These are phyloP conservation scores for Porogramme epimiltina DNA, from an alignment of 1,284 basidiomycete genomes.

Conservation along the genomic window DNA sequence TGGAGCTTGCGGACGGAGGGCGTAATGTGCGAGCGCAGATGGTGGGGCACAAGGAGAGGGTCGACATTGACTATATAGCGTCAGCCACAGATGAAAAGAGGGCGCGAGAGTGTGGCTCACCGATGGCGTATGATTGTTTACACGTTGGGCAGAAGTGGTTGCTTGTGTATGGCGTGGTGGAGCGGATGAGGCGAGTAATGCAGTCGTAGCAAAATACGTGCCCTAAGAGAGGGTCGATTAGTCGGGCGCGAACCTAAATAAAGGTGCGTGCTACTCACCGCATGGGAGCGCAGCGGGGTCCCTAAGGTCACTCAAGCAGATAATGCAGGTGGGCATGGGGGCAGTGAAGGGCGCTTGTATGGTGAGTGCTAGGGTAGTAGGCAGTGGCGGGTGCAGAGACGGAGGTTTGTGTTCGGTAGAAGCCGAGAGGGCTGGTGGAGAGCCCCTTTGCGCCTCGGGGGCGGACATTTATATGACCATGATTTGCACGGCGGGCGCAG, in stretches of 20 bases:
- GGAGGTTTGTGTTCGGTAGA: neutral
- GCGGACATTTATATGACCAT: slow-evolving; percentile 12
- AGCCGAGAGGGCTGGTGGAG: neutral
- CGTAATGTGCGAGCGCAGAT: slow-evolving; percentile 50
- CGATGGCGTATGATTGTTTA: slow-evolving; percentile 47
- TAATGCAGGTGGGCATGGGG: slow-evolving; percentile 47
- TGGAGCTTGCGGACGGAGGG: slow-evolving; percentile 54
- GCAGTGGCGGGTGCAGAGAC: neutral
- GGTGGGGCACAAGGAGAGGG: slow-evolving; percentile 44
- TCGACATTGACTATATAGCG: slow-evolving; percentile 45
- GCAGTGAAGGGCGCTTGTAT: neutral
- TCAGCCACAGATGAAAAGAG: neutral
- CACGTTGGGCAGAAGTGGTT: slow-evolving; percentile 58
- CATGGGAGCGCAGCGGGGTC: slow-evolving; percentile 61
- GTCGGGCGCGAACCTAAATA: neutral
- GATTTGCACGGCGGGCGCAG: slow-evolving; percentile 5
- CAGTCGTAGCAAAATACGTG: slow-evolving; percentile 63
- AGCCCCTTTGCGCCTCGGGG: neutral
- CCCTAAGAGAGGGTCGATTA: slow-evolving; percentile 37
- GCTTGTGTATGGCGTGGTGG: slow-evolving; percentile 44
- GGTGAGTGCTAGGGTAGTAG: neutral
- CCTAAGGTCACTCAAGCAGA: slow-evolving; percentile 53
- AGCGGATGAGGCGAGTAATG: slow-evolving; percentile 47
- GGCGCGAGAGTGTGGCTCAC: slow-evolving; percentile 24
- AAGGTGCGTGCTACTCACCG: slow-evolving; percentile 39